Evolutionary conservation across 768 basidiomycete species (phyloP).

Genomic region (Kwoniella mangroviensis): DNA sequence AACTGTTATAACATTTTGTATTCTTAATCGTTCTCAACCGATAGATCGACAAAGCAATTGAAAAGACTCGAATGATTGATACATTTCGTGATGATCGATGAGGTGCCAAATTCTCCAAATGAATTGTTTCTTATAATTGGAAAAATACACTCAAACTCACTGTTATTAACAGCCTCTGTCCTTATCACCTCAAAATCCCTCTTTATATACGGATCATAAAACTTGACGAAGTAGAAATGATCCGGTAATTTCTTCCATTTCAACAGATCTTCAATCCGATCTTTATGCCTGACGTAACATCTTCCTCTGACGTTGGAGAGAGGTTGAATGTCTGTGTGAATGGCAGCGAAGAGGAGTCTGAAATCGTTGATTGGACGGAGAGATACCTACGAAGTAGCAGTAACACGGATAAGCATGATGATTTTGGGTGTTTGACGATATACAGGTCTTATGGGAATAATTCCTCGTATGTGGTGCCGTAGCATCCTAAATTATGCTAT

Average conservation of each 20-base stretch:
- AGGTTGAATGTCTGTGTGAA: conserved; percentile 95
- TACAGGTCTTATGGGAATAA: too few relatives aligned
- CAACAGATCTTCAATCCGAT: conserved; percentile 90
- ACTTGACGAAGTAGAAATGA: conserved; percentile 91
- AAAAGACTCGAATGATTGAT: too few relatives aligned
- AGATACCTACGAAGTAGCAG: conserved; percentile 64
- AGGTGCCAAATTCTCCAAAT: too few relatives aligned
- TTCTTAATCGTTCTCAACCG: too few relatives aligned
- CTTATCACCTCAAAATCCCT: conserved; percentile 96
- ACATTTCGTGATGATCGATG: too few relatives aligned
- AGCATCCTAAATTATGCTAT: too few relatives aligned
- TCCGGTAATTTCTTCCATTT: conserved; percentile 94
- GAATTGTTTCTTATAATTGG: too few relatives aligned
- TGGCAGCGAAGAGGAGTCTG: conserved; percentile 88
- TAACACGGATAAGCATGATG: too few relatives aligned
- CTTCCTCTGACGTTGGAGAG: conserved; percentile 88
- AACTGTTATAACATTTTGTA: too few relatives aligned
- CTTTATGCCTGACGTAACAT: conserved; percentile 92
- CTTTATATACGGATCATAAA: conserved; percentile 98
- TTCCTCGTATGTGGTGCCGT: too few relatives aligned
- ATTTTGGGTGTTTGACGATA: too few relatives aligned
- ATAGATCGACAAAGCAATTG: too few relatives aligned
- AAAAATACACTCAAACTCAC: conserved; percentile 70
- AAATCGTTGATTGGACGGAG: conserved; percentile 89
- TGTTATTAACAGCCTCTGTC: conserved; percentile 80